Evolutionary conservation across 2,329 filamentous ascomycete species (phyloP).

Genomic region (Epichloe sp.): DNA sequence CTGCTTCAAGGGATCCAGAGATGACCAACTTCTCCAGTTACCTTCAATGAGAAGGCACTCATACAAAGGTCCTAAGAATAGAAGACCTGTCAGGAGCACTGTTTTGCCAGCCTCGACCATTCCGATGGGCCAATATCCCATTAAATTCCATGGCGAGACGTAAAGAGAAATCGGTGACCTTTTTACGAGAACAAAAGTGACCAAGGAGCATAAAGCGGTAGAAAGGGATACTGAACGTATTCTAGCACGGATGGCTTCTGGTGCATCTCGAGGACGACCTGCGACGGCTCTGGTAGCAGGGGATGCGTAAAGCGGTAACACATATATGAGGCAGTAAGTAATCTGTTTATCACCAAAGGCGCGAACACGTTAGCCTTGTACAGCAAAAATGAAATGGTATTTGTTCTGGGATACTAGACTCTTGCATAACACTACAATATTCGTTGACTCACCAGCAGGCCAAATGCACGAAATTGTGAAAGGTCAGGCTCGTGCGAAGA

Average conservation of each 20-base stretch:
- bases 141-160: conserved; percentile 37
- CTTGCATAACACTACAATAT: not conserved
- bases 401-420: not conserved
- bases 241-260: conserved; percentile 76
- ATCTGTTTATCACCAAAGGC: conserved; percentile 28
- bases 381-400: not conserved
- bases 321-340: conserved; percentile 77
- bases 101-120: conserved; percentile 48
- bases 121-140: conserved; percentile 73
- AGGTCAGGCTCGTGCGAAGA: conserved; percentile 3
- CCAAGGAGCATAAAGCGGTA: conserved; percentile 52
- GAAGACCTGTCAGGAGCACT: conserved; percentile 58
- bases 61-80: conserved; percentile 78
- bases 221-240: conserved; percentile 69
- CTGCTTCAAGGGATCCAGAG: conserved; percentile 40
- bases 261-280: conserved; percentile 71
- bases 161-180: not conserved
- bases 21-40: conserved; percentile 51
- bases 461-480: conserved; percentile 13
- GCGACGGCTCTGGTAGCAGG: conserved; percentile 65
- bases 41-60: conserved; percentile 64
- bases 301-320: conserved; percentile 81
- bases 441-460: conserved; percentile 16
- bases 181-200: conserved; percentile 52
- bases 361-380: not conserved